Evolutionary conservation across 2,329 filamentous ascomycete genomes (phyloP).

Genomic region (Sporothrix globosa): DNA sequence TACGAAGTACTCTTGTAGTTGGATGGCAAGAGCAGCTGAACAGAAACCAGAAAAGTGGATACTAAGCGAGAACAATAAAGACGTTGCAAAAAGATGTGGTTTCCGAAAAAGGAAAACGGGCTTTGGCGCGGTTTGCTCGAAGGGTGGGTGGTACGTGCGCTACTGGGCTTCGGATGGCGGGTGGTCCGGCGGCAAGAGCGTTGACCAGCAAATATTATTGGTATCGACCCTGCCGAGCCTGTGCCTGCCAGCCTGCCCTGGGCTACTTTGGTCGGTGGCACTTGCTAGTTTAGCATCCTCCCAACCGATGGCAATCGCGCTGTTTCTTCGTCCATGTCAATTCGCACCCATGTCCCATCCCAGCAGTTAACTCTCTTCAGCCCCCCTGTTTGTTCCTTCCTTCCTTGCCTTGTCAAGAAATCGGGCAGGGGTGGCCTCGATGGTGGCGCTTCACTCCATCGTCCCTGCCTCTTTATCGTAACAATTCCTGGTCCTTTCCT

Average conservation of each 20-base stretch:
- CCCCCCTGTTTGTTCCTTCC: neutral
- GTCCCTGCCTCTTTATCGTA: neutral
- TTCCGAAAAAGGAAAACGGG: constrained; percentile 11
- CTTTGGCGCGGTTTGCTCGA: neutral
- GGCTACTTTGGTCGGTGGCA: neutral
- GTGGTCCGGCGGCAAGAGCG: constrained; percentile 18
- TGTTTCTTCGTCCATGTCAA: neutral
- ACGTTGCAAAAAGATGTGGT: constrained; percentile 3
- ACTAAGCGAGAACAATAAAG: neutral
- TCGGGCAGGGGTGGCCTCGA: neutral
- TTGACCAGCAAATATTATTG: neutral
- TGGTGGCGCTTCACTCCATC: constrained; percentile 10
- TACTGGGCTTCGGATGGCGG: neutral
- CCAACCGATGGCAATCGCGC: constrained; percentile 6
- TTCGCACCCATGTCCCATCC: neutral
- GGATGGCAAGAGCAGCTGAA: constrained; percentile 23
- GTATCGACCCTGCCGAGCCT: too few species aligned
- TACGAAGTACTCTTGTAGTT: neutral
- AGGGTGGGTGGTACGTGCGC: neutral
- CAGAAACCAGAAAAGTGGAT: constrained; percentile 9
- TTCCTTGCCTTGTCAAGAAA: constrained; percentile 12
- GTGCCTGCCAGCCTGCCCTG: neutral
- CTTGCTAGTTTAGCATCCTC: neutral
- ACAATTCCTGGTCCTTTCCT: neutral
- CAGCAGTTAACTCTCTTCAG: neutral